These are phyloP conservation scores for Candida adriatica DNA, from an alignment of 805 yeast genomes.

Conservation along the genomic window DNA sequence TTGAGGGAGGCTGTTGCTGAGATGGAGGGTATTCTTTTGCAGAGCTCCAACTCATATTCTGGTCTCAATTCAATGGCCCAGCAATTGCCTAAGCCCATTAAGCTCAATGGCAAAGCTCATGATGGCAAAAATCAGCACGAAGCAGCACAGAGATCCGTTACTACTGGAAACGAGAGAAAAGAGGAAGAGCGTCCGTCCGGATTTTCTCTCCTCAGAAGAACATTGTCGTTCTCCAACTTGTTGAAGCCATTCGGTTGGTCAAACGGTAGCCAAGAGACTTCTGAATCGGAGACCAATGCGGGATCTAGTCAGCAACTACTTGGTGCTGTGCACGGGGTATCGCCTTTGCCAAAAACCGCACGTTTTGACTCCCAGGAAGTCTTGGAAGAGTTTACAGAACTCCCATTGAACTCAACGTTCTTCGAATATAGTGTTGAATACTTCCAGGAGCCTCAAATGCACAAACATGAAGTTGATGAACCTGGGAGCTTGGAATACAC, in stretches of 20 bases:
- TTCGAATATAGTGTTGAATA: conserved; percentile 78
- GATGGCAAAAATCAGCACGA: too few species aligned
- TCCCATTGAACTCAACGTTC: conserved; percentile 57
- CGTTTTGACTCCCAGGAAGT: conserved; percentile 32
- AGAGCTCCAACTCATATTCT: conserved; percentile 31
- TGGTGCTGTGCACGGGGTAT: conserved; percentile 27
- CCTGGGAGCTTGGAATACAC: conserved; percentile 87
- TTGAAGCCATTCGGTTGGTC: conserved; percentile 24
- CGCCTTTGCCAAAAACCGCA: conserved; percentile 53
- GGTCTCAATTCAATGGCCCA: conserved; percentile 10
- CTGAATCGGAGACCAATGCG: conserved; percentile 8
- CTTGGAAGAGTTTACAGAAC: conserved; percentile 21
- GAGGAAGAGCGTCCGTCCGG: conserved; percentile 6
- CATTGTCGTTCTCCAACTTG: conserved; percentile 24
- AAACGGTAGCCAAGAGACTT: conserved; percentile 17
- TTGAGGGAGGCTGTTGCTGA: conserved; percentile 59
- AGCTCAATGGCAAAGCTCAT: conserved; percentile 27
- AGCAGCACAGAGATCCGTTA: conserved; percentile 13
- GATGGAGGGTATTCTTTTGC: conserved; percentile 57
- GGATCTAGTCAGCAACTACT: conserved; percentile 4
- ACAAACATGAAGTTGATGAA: conserved; percentile 76
- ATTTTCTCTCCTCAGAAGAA: conserved; percentile 17
- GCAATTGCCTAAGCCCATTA: conserved; percentile 29
- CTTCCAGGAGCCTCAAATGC: conserved; percentile 94
- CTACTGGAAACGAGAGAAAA: conserved; percentile 8